Conservation (phyloP, 441 rosid species). For the Brassica hybrid region DNA sequence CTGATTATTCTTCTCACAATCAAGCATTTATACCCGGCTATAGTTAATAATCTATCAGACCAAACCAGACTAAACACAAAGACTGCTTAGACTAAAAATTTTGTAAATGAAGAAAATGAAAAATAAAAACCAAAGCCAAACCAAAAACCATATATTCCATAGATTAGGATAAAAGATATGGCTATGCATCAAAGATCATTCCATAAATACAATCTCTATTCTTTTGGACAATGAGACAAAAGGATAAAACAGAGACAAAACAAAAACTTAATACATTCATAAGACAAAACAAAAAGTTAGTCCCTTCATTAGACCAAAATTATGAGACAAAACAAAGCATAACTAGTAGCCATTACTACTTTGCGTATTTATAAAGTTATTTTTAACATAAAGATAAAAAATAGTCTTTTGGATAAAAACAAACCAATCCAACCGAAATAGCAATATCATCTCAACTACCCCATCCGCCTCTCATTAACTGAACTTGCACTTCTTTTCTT, state of each 20-base stretch:
- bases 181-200: constrained; percentile 3
- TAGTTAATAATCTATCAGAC: not conserved
- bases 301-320: constrained; percentile 13
- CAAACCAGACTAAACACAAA: not conserved
- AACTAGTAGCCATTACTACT: constrained; percentile 6
- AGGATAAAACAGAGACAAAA: constrained; percentile 8
- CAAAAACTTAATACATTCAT: not conserved
- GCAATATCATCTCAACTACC: constrained; percentile 40
- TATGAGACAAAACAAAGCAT: constrained; percentile 25
- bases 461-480: constrained; percentile 43
- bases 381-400: constrained; percentile 13
- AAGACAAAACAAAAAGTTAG: constrained; percentile 21
- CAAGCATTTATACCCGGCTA: not conserved
- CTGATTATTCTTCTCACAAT: not conserved
- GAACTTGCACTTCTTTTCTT: constrained; percentile 29
- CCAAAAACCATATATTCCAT: not conserved
- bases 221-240: constrained; percentile 22
- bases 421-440: constrained; percentile 36
- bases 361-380: not conserved
- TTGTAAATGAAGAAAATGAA: not conserved
- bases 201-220: not conserved
- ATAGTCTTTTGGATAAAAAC: constrained; percentile 33
- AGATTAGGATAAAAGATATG: not conserved
- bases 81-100: not conserved
- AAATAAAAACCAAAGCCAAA: not conserved